phyloP scores from a whole-genome alignment of 176 grass and related monocot species.

The Aegilops tauschii region DNA sequence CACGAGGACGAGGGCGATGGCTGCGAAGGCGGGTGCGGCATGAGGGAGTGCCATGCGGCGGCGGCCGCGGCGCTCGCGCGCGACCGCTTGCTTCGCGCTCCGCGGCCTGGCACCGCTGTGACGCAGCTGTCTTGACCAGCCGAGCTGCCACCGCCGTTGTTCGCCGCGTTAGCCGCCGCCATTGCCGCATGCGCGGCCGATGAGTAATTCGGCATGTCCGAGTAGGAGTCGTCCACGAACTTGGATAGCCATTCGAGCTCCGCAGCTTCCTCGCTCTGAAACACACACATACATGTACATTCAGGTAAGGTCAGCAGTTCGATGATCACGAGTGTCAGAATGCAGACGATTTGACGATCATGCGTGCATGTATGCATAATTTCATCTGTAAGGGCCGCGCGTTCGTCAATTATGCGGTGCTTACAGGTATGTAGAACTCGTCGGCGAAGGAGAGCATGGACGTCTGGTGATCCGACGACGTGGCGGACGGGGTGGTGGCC shows the following conservation, averaged over 20 bases:
- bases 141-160: conserved; percentile 20
- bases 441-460: conserved; percentile 72
- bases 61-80: conserved; percentile 37
- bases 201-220: conserved; percentile 74
- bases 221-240: conserved; percentile 98
- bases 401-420: conserved; percentile 23
- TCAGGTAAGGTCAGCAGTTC: conserved; percentile 9
- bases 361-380: not conserved
- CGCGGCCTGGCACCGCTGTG: conserved; percentile 46
- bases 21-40: conserved; percentile 39
- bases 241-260: conserved; percentile 99
- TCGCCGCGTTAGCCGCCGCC: conserved; percentile 23
- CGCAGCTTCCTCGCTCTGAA: conserved; percentile 88
- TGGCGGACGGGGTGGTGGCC: conserved; percentile 21
- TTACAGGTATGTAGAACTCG: conserved; percentile 94
- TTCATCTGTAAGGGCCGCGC: not conserved
- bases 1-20: conserved; percentile 79
- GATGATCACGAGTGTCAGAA: conserved; percentile 1
- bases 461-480: conserved; percentile 58
- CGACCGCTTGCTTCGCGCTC: conserved; percentile 70
- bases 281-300: not conserved
- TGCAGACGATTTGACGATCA: not conserved
- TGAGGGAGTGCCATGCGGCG: conserved; percentile 69
- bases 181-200: conserved; percentile 51
- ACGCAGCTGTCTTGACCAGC: conserved; percentile 52